These are phyloP conservation scores for Trichoderma lentiforme DNA, from an alignment of 2,329 filamentous ascomycete species.

Conservation along the genomic window DNA sequence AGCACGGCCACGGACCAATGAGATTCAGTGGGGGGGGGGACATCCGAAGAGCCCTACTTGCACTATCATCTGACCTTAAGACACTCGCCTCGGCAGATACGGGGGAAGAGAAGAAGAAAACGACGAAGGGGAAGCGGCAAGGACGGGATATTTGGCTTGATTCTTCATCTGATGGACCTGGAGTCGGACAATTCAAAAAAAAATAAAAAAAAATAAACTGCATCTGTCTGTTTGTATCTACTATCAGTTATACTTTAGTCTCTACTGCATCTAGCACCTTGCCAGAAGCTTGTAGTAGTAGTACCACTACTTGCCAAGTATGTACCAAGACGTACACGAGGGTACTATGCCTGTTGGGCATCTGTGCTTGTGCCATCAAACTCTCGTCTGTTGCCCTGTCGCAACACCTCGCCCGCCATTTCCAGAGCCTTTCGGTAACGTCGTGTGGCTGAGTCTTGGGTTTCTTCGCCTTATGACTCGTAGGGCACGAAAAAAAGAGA, in stretches of 20 bases:
- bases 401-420: neutral
- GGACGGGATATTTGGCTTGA: neutral
- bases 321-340: neutral
- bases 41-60: neutral
- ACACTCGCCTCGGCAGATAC: neutral
- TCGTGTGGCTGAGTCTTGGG: neutral
- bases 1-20: neutral
- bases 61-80: neutral
- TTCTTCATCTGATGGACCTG: neutral
- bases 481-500: neutral
- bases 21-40: neutral
- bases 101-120: neutral
- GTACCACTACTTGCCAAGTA: neutral
- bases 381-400: neutral
- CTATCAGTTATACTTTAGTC: neutral
- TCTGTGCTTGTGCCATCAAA: neutral
- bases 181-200: neutral
- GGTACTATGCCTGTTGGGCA: neutral
- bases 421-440: neutral
- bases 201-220: neutral
- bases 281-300: neutral
- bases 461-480: neutral
- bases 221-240: neutral
- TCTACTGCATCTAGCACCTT: neutral
- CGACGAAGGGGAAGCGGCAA: neutral